Conservation (phyloP, 2,329 filamentous ascomycete genomes). For the Fusarium mundagurra region DNA sequence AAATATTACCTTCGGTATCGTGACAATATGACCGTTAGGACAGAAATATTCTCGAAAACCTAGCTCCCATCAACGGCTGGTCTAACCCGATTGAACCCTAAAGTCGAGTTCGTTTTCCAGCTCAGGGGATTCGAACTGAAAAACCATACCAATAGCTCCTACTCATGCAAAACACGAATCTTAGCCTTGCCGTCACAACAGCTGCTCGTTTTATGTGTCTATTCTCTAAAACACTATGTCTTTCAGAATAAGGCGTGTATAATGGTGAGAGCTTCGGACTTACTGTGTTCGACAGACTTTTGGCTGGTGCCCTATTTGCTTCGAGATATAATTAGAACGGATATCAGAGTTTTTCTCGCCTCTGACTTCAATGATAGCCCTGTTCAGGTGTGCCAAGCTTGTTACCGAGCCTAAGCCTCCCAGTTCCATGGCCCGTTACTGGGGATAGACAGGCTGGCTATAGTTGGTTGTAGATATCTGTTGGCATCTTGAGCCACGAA, state of each 20-base stretch:
- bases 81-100: slow-evolving; percentile 12
- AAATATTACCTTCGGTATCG: neutral
- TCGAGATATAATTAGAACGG: neutral
- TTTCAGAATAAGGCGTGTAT: neutral
- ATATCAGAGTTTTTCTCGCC: neutral
- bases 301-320: neutral
- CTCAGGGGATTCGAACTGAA: slow-evolving; percentile 5
- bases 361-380: neutral
- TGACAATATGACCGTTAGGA: neutral
- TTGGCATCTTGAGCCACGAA: neutral
- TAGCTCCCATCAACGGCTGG: neutral
- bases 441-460: neutral
- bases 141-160: neutral
- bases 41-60: neutral
- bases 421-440: neutral
- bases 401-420: slow-evolving; percentile 20
- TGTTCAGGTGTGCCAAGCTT: slow-evolving; percentile 29
- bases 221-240: neutral
- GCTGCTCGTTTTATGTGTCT: neutral
- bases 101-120: neutral
- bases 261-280: neutral
- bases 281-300: neutral
- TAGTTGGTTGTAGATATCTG: slow-evolving; percentile 1
- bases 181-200: neutral
- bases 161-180: neutral